These are phyloP conservation scores for Bacterosira constricta DNA, from an alignment of 108 stramenopile species.

Conservation along the genomic window DNA sequence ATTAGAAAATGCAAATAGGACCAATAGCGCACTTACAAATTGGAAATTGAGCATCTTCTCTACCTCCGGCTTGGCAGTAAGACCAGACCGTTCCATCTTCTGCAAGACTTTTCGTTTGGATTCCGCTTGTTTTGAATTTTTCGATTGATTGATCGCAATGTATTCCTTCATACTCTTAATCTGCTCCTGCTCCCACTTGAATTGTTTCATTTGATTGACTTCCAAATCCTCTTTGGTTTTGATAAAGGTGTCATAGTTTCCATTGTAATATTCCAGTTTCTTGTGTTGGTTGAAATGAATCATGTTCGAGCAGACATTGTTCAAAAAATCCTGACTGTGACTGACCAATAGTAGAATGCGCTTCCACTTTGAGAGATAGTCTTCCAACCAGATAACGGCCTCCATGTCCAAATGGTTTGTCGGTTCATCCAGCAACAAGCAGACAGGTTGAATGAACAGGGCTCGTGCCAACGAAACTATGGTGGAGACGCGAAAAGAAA, in stretches of 20 bases:
- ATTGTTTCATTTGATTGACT: conserved; percentile 96
- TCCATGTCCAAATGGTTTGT: conserved; percentile 83
- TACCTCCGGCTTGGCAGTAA: conserved; percentile 95
- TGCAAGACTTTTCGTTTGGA: conserved; percentile 77
- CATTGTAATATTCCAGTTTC: conserved; percentile 92
- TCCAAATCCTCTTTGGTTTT: conserved; percentile 92
- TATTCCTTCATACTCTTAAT: conserved; percentile 98
- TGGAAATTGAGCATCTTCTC: conserved; percentile 95
- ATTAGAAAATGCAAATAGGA: too few relatives aligned
- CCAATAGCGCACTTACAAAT: too few relatives aligned
- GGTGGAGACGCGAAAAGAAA: too few relatives aligned
- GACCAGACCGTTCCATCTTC: conserved; percentile 96
- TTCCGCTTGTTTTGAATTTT: conserved; percentile 98
- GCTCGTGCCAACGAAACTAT: conserved; percentile 67
- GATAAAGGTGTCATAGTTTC: conserved; percentile 97
- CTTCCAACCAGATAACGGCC: conserved; percentile 97
- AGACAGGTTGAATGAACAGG: conserved; percentile 89
- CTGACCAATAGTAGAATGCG: conserved; percentile 88
- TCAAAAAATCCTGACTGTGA: conserved; percentile 94
- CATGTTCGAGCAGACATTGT: conserved; percentile 97
- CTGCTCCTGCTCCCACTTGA: conserved; percentile 97
- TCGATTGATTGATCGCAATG: conserved; percentile 95
- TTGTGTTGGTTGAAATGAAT: conserved; percentile 87
- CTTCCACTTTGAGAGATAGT: conserved; percentile 92
- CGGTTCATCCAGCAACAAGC: conserved; percentile 89